These are phyloP conservation scores for Talaromyces wortmannii DNA, from an alignment of 495 filamentous ascomycete genomes.

Conservation along the genomic window DNA sequence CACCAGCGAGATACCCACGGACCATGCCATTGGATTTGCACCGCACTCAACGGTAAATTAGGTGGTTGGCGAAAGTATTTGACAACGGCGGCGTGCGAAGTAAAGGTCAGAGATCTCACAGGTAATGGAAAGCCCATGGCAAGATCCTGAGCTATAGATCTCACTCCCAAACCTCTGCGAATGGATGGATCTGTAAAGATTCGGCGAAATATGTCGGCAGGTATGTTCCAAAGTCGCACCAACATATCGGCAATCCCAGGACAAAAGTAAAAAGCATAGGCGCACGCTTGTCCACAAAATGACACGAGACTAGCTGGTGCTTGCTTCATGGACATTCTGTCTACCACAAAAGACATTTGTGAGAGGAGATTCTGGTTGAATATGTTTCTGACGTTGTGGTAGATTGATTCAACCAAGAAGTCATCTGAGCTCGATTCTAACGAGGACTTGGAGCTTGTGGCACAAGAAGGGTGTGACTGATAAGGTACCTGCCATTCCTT, in stretches of 20 bases:
- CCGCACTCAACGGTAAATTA: constrained; percentile 59
- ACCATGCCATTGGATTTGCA: constrained; percentile 76
- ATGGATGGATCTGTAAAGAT: constrained; percentile 60
- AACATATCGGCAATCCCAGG: constrained; percentile 83
- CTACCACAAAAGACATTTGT: constrained; percentile 84
- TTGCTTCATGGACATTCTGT: constrained; percentile 83
- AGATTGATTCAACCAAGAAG: constrained; percentile 81
- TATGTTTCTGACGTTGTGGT: constrained; percentile 89
- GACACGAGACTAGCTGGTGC: constrained; percentile 88
- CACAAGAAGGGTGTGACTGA: constrained; percentile 31
- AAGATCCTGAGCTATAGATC: constrained; percentile 45
- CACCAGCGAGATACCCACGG: constrained; percentile 83
- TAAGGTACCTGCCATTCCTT: constrained; percentile 83
- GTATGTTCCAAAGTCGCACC: constrained; percentile 73
- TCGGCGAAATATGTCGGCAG: constrained; percentile 57
- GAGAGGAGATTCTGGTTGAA: constrained; percentile 81
- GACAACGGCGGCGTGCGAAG: constrained; percentile 54
- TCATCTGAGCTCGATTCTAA: constrained; percentile 60
- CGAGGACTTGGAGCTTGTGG: constrained; percentile 41
- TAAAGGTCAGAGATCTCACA: constrained; percentile 66
- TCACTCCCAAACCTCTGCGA: constrained; percentile 26
- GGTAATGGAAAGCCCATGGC: constrained; percentile 64
- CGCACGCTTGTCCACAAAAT: constrained; percentile 90
- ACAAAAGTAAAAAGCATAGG: constrained; percentile 95
- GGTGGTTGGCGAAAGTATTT: constrained; percentile 62